These are phyloP conservation scores for Sporobolomyces phaffii DNA, from an alignment of 768 basidiomycete species.

Conservation along the genomic window DNA sequence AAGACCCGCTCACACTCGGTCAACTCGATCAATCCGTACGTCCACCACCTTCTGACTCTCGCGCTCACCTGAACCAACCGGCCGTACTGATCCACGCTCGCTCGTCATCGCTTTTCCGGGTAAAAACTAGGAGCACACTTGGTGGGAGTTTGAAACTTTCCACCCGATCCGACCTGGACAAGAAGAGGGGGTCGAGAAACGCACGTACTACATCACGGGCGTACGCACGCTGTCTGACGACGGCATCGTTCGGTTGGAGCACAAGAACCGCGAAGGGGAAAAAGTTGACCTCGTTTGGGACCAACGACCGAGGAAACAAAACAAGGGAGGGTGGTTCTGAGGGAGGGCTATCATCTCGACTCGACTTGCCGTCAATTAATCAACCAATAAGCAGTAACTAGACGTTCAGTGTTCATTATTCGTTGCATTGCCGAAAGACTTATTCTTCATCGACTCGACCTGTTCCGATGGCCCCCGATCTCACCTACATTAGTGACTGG, in stretches of 20 bases:
- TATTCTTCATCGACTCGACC: too few relatives aligned
- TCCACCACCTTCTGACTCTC: too few relatives aligned
- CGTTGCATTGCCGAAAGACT: background rate
- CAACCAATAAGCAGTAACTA: too few relatives aligned
- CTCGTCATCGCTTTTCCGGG: too few relatives aligned
- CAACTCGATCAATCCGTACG: slow-evolving; percentile 33
- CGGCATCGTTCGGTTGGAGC: slow-evolving; percentile 30
- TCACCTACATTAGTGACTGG: too few relatives aligned
- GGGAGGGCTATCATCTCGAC: too few relatives aligned
- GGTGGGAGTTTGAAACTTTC: slow-evolving; percentile 40
- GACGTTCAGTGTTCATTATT: too few relatives aligned
- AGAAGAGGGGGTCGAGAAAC: slow-evolving; percentile 27
- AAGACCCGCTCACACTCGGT: background rate
- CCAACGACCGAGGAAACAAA: background rate
- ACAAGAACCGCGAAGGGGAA: slow-evolving; percentile 38
- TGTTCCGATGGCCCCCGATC: too few relatives aligned
- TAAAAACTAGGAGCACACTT: slow-evolving; percentile 37
- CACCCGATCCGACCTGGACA: slow-evolving; percentile 30
- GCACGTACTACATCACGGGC: slow-evolving; percentile 36
- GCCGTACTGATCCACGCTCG: too few relatives aligned
- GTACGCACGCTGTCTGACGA: slow-evolving; percentile 19
- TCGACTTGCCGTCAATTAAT: too few relatives aligned
- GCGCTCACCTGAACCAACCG: too few relatives aligned
- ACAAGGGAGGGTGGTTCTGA: background rate
- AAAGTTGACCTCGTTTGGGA: slow-evolving; percentile 36